phyloP scores from a whole-genome alignment of 257 asterid genomes.

The Ehretia macrophylla region DNA sequence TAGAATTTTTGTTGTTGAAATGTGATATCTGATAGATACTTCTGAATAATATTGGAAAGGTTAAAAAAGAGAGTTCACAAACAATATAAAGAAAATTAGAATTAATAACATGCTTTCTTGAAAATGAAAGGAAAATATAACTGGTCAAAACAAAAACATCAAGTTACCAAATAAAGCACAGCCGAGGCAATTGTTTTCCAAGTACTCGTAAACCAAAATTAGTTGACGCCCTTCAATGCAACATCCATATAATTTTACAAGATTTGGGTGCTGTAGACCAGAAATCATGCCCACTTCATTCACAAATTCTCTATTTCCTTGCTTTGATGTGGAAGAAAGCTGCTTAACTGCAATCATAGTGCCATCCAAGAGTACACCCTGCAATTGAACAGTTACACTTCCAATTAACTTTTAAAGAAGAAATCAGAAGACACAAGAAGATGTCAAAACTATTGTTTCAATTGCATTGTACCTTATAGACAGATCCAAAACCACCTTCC shows the following conservation, averaged over 20 bases:
- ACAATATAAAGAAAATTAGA: background rate
- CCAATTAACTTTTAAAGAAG: background rate
- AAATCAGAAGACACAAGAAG: background rate
- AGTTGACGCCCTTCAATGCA: background rate
- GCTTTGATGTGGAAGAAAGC: constrained; percentile 4
- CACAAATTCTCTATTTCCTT: background rate
- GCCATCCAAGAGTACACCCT: background rate
- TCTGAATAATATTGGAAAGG: background rate
- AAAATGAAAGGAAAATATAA: too few relatives aligned
- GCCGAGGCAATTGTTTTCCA: constrained; percentile 1
- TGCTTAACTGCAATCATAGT: constrained; percentile 2
- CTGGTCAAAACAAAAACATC: background rate
- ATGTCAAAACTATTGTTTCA: too few relatives aligned
- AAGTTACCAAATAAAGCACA: background rate
- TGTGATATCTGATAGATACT: too few relatives aligned
- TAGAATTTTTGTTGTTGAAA: too few relatives aligned
- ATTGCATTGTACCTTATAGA: constrained; percentile 1
- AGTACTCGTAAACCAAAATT: background rate
- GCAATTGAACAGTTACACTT: background rate
- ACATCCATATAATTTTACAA: background rate
- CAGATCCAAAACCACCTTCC: constrained; percentile 9
- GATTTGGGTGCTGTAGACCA: constrained; percentile 2
- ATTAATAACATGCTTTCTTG: too few relatives aligned
- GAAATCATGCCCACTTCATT: constrained; percentile 4
- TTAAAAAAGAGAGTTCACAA: background rate